These are phyloP conservation scores for Talaromyces sp. DNA, from an alignment of 2,329 filamentous ascomycete species.

Conservation along the genomic window DNA sequence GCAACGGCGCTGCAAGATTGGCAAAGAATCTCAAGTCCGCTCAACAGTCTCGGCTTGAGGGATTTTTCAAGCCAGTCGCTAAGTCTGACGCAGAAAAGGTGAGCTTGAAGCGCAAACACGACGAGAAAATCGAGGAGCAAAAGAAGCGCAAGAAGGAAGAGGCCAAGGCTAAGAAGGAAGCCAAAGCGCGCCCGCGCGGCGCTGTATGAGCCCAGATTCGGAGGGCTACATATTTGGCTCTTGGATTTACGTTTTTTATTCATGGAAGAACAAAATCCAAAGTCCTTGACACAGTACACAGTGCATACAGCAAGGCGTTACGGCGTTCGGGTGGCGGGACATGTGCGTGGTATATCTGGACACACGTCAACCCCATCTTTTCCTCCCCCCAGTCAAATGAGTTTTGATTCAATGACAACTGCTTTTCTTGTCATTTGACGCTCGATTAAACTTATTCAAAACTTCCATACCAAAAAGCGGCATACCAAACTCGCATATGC, in stretches of 20 bases:
- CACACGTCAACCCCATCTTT: not conserved
- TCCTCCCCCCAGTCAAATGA: not conserved
- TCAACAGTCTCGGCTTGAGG: conserved; percentile 87
- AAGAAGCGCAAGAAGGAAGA: conserved; percentile 95
- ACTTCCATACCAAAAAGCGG: not conserved
- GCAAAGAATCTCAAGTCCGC: conserved; percentile 87
- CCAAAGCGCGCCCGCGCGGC: conserved; percentile 80
- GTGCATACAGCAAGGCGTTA: conserved; percentile 10
- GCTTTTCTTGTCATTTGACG: not conserved
- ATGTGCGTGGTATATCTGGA: not conserved
- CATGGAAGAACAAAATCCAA: not conserved
- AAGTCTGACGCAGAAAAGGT: conserved; percentile 85
- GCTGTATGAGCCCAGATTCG: conserved; percentile 39
- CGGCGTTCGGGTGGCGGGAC: not conserved
- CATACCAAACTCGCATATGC: not conserved
- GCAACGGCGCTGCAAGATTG: conserved; percentile 70
- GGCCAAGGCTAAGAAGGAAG: conserved; percentile 90
- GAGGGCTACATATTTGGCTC: not conserved
- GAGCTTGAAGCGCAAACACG: conserved; percentile 84
- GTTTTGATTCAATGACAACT: not conserved
- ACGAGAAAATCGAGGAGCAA: conserved; percentile 85
- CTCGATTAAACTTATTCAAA: not conserved
- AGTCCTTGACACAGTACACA: not conserved
- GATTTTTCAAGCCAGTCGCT: conserved; percentile 91
- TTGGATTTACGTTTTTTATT: not conserved